Evolutionary conservation across 352 stramenopile genomes (phyloP).

Genomic region (Salisapilia sapeloensis): DNA sequence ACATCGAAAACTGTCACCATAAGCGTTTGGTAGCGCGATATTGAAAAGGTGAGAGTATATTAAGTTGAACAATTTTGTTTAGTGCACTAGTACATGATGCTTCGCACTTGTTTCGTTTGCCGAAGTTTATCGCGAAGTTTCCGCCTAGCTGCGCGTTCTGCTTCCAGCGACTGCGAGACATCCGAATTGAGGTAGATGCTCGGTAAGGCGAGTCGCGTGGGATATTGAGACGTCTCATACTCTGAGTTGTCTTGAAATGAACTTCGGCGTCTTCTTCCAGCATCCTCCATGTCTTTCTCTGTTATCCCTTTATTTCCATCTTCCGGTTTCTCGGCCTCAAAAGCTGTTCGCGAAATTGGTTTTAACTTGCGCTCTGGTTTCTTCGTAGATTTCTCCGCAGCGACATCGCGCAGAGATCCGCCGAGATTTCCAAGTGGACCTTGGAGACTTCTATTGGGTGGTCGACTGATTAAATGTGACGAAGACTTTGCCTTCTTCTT

Average conservation of each 20-base stretch:
- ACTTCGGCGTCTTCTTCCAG: too few relatives aligned
- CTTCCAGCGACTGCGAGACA: conserved; percentile 12
- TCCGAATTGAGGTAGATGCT: conserved; percentile 45
- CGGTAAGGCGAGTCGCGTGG: conserved; percentile 25
- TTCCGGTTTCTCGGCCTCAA: conserved; percentile 1
- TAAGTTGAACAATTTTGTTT: too few relatives aligned
- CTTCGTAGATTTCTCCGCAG: conserved; percentile 1
- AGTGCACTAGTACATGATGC: conserved; percentile 36
- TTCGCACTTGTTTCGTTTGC: conserved; percentile 18
- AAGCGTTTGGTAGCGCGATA: too few relatives aligned
- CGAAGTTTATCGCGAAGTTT: conserved; percentile 21
- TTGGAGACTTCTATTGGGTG: conserved; percentile 1
- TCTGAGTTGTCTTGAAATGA: conserved; percentile 5
- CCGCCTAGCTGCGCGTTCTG: conserved; percentile 16
- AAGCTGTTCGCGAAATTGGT: background rate
- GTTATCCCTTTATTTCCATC: conserved; percentile 1
- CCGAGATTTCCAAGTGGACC: conserved; percentile 1
- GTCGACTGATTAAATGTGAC: background rate
- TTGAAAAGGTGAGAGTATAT: too few relatives aligned
- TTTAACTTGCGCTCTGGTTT: background rate
- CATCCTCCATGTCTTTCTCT: too few relatives aligned
- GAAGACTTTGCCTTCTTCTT: conserved; percentile 4
- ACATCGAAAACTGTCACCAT: too few relatives aligned
- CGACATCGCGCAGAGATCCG: conserved; percentile 3
- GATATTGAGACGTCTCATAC: conserved; percentile 12